These are phyloP conservation scores for Cercospora zeina DNA, from an alignment of 2,329 filamentous ascomycete genomes.

Conservation along the genomic window DNA sequence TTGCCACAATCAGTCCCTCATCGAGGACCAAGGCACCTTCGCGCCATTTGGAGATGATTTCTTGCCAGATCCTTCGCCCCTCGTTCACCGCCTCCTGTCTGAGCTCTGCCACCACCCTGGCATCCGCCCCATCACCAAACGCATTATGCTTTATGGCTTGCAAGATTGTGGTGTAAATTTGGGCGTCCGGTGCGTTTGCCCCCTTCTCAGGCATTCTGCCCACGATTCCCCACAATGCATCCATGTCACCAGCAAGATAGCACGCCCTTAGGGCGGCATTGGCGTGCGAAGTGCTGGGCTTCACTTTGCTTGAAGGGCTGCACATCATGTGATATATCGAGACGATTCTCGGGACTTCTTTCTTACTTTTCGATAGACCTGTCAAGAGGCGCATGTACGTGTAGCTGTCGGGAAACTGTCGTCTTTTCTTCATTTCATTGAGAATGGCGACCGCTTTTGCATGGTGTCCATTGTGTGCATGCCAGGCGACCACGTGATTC, in stretches of 20 bases:
- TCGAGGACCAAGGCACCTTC: constrained; percentile 70
- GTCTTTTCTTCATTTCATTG: constrained; percentile 99
- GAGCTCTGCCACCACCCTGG: constrained; percentile 30
- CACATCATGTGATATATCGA: constrained; percentile 76
- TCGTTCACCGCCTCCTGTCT: constrained; percentile 59
- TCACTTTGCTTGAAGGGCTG: constrained; percentile 61
- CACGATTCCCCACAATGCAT: constrained; percentile 75
- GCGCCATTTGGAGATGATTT: constrained; percentile 75
- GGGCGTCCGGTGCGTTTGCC: constrained; percentile 62
- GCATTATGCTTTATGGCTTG: constrained; percentile 65
- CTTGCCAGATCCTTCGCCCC: constrained; percentile 75
- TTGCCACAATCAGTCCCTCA: constrained; percentile 74
- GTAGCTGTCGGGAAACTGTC: constrained; percentile 72
- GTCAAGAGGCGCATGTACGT: constrained; percentile 83
- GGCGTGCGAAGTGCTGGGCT: constrained; percentile 76
- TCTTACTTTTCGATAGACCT: constrained; percentile 65
- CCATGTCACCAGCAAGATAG: constrained; percentile 70
- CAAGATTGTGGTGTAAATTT: constrained; percentile 81
- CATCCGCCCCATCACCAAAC: constrained; percentile 24
- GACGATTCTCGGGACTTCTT: constrained; percentile 66
- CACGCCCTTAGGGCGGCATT: constrained; percentile 89
- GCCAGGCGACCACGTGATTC: constrained; percentile 80
- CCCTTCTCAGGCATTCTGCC: constrained; percentile 68
- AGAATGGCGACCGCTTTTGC: constrained; percentile 73
- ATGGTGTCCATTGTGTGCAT: constrained; percentile 62